Evolutionary conservation across 164 flowering plant genomes (phyloP), one percentile per base, ranked within the genome.

Genomic region (Vitis vinifera): DNA sequence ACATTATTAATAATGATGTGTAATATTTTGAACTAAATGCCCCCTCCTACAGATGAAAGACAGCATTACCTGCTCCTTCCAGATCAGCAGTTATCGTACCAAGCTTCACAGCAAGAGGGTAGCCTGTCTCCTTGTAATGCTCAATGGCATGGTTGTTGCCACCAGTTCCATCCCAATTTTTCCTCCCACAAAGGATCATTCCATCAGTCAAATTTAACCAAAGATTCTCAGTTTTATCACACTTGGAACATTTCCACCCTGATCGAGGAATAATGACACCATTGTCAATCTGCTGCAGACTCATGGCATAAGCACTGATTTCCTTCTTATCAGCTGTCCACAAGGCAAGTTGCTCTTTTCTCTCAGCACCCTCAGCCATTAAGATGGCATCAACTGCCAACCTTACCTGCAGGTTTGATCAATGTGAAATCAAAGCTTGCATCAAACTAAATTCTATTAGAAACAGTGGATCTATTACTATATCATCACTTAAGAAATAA

Each of bases 151-250:
- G 99, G 85, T 93, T 86, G 77, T 95, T 95, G 30, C 99, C 99
- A 61, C 99, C 98, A 78, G 73, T 90, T 63, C 98, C 98, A 84
- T 93, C 98, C 97, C 97, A 93, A 63, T 89, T 90, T 80, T 63
- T 93, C 73, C 95, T 83, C 71, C 99, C 99, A 82, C 99, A 95
- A n/a, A 95, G 89, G 67, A 93, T 95, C 91, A 78, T 84, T 69
- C 99, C 98, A 82, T 95, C 99, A 69, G 98, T 91, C 16, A 95
- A 79, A 81, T 93, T 95, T 31, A 95, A 78, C 99, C 99, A 95
- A 19, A 95, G 92, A 78, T 95, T 95, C 4, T 93, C 97, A 56
- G 81, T 89, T 77, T 95, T 93, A 51, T 95, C 97, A 81, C 99
- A 95, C 74, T 86, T 90, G 67, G 84, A 71, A 72, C 99, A 95